phyloP scores from a whole-genome alignment of 306 rosid genomes.

The Heteromeles arbutifolia region DNA sequence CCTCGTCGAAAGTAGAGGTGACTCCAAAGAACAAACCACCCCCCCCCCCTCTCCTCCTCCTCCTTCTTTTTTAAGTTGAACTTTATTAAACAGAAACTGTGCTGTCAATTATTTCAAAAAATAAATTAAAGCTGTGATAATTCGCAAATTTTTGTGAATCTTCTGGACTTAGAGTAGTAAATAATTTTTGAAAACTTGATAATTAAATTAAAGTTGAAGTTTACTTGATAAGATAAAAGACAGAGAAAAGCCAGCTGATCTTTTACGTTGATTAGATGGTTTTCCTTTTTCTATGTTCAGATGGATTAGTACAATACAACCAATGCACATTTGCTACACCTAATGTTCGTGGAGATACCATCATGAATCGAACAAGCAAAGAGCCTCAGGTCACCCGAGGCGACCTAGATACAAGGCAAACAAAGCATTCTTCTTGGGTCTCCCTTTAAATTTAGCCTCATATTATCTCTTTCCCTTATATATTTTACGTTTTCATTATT shows the following conservation, averaged over 20 bases:
- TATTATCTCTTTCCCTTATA: no score
- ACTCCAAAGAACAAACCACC: no score
- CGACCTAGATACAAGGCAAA: no score
- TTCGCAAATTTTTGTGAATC: neutral
- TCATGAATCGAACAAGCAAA: no score
- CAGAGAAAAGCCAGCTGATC: neutral
- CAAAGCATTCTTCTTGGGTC: no score
- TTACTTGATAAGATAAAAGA: neutral
- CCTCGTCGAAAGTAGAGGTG: no score
- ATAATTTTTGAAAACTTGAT: neutral
- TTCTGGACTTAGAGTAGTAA: neutral
- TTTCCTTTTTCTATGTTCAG: neutral
- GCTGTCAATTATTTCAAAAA: neutral
- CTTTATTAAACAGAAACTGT: no score
- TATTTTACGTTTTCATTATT: no score
- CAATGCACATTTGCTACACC: neutral
- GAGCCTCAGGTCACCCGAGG: no score
- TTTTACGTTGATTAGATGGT: neutral
- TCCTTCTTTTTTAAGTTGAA: no score
- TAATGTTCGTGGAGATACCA: neutral
- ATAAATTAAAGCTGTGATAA: neutral
- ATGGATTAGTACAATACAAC: neutral
- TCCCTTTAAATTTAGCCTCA: no score
- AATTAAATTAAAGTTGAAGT: neutral
- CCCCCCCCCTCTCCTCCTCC: no score